phyloP scores from a whole-genome alignment of 1,139 yeast species.

The Magnusiomyces tetraspermus region DNA sequence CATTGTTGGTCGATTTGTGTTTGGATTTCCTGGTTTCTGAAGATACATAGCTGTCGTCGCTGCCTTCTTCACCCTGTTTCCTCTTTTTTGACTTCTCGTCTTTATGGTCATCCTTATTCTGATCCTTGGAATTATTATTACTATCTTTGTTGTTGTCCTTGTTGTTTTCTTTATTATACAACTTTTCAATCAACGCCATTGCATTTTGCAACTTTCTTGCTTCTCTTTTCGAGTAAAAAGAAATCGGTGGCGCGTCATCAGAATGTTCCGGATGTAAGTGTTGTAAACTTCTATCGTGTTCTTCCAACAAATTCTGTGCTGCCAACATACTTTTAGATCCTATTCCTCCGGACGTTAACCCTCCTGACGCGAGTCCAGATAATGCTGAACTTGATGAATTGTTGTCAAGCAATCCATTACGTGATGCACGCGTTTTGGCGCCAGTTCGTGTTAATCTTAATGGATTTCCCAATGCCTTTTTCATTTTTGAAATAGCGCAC shows the following conservation, averaged over 20 bases:
- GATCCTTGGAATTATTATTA: too few relatives aligned
- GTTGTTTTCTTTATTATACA: conserved; percentile 17
- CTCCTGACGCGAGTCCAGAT: conserved; percentile 10
- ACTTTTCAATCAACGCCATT: conserved; percentile 23
- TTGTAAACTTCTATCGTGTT: neutral
- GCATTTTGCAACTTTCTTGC: conserved; percentile 25
- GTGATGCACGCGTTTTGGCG: conserved; percentile 12
- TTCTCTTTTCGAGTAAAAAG: conserved; percentile 24
- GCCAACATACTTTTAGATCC: too few relatives aligned
- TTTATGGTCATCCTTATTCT: too few relatives aligned
- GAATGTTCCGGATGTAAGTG: neutral
- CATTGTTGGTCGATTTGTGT: neutral
- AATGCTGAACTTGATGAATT: conserved; percentile 9
- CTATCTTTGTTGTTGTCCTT: conserved; percentile 7
- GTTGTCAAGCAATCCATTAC: conserved; percentile 10
- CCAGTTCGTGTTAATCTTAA: conserved; percentile 14
- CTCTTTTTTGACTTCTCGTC: neutral
- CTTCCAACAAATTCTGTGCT: conserved; percentile 1
- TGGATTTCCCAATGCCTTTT: conserved; percentile 16
- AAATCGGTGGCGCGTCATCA: conserved; percentile 6
- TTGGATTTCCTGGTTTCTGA: neutral
- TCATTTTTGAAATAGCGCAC: conserved; percentile 24
- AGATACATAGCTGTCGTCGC: neutral
- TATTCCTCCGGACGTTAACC: too few relatives aligned
- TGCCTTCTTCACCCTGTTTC: neutral